phyloP scores from a whole-genome alignment of 768 basidiomycete genomes.

The Panaeolus cyanescens region DNA sequence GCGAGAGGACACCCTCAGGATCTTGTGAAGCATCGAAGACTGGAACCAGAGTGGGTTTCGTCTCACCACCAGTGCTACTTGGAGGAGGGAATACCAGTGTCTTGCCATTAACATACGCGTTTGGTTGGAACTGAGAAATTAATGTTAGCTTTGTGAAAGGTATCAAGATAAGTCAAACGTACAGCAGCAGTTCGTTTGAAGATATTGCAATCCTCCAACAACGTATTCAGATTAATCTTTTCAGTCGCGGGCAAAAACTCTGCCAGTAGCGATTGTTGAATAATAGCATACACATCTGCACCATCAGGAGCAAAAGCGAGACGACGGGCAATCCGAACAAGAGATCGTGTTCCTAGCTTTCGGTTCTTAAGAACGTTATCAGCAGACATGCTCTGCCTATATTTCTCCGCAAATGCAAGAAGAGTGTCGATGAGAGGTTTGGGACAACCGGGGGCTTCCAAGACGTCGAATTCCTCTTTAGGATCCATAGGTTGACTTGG shows the following conservation, averaged over 20 bases:
- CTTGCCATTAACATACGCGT: conserved; percentile 39
- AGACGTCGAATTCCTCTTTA: conserved; percentile 50
- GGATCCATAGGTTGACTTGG: conserved; percentile 60
- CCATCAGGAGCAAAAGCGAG: conserved; percentile 47
- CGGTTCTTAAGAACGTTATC: conserved; percentile 63
- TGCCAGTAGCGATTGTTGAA: conserved; percentile 51
- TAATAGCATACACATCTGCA: conserved; percentile 46
- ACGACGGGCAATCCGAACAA: conserved; percentile 55
- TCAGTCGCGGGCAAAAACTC: conserved; percentile 67
- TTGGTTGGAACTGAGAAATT: conserved; percentile 46
- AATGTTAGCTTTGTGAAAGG: not conserved
- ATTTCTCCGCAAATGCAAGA: conserved; percentile 57
- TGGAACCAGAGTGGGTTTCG: conserved; percentile 41
- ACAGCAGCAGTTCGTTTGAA: conserved; percentile 43
- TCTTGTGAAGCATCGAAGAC: conserved; percentile 52
- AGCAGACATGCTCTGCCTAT: conserved; percentile 52
- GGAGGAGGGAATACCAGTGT: conserved; percentile 49
- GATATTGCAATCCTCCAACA: conserved; percentile 55
- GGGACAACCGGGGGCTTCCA: conserved; percentile 53
- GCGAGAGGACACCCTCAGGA: conserved; percentile 53
- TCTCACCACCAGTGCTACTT: conserved; percentile 32
- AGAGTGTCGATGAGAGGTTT: conserved; percentile 37
- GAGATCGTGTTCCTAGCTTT: conserved; percentile 61
- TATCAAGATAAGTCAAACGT: conserved; percentile 13
- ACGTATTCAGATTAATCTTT: conserved; percentile 49